Evolutionary conservation across 495 filamentous ascomycete genomes (phyloP).

Genomic region (Xeromyces bisporus): DNA sequence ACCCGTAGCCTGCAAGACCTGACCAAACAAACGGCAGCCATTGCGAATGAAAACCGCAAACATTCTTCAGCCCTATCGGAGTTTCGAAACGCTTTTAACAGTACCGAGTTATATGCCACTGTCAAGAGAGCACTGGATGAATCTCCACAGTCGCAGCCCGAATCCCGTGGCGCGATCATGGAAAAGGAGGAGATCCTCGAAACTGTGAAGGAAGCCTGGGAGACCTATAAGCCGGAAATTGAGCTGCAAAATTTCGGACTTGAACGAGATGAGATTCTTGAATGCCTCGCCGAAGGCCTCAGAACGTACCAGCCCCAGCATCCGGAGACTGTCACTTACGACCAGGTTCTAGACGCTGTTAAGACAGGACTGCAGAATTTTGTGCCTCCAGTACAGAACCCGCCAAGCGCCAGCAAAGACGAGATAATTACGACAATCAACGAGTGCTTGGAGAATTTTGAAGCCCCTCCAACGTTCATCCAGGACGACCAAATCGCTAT

Average conservation of each 20-base stretch:
- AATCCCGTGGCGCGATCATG: slow-evolving; percentile 24
- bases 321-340: slow-evolving; percentile 42
- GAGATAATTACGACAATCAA: slow-evolving; percentile 61
- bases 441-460: slow-evolving; percentile 53
- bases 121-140: slow-evolving; percentile 65
- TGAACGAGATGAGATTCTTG: slow-evolving; percentile 73
- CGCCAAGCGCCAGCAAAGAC: slow-evolving; percentile 51
- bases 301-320: slow-evolving; percentile 51
- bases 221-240: slow-evolving; percentile 82
- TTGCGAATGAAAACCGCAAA: slow-evolving; percentile 57
- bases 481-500: slow-evolving; percentile 16
- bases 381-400: slow-evolving; percentile 45
- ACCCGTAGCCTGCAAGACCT: slow-evolving; percentile 64
- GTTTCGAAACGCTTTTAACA: slow-evolving; percentile 41
- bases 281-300: slow-evolving; percentile 68
- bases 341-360: slow-evolving; percentile 71
- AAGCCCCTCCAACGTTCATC: slow-evolving; percentile 7
- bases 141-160: slow-evolving; percentile 22
- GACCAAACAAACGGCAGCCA: slow-evolving; percentile 57
- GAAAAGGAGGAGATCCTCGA: slow-evolving; percentile 68
- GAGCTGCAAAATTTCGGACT: slow-evolving; percentile 77
- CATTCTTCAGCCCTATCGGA: slow-evolving; percentile 38
- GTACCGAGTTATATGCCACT: slow-evolving; percentile 64
- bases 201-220: slow-evolving; percentile 75
- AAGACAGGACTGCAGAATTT: slow-evolving; percentile 66